Evolutionary conservation across 352 stramenopile species (phyloP), one percentile per base, ranked within the genome.

Genomic region (Phytophthora cryptogea): DNA sequence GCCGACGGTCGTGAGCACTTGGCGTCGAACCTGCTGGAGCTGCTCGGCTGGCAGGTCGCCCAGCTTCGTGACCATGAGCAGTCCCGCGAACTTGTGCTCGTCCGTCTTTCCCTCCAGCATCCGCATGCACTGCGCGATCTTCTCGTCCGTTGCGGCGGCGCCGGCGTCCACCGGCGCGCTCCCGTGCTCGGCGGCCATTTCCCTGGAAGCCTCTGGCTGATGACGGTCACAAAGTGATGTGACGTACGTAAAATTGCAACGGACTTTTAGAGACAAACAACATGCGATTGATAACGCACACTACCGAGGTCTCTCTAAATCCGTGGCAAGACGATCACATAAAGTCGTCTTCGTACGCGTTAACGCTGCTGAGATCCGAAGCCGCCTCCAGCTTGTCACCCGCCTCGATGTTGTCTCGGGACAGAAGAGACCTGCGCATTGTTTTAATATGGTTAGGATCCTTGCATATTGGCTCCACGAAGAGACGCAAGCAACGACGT

Each of bases 21-120:
- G 73, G 20, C 53, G 61, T 0, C 83, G 76, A 64, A 94, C 58
- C 33, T 75, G 57, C 57, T 79, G 74, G 43, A 88, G 63, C 17
- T 63, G 77, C 31, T 75, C 65, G 37, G 47, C 47, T 16, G 76
- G 58, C 17, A 92, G 54, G 7, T 80, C 59, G 17, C 58, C 58
- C 36, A 94, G 79, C 62, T 94, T 95, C 20, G 86, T 90, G 74
- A 93, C 63, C 86, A 95, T 95, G 33, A 94, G 74, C 70, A 95
- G 59, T 1, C 86, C 86, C 1, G 86, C 86, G 51, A 95, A 93
- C 63, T 94, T 94, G 78, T 95, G 83, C 68, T 95, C 86, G 44
- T 95, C 84, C 6, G 78, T 86, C 23, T 74, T 72, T 0, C 86
- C 86, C 41, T 69, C 62, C 33, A 95, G 70, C 66, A 93, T 86